Percentiles rank a stretch among this genome's conserved stretches.
Evolutionary conservation across 139 green algal species (phyloP).

Genomic region (Limnomonas spitsbergensis): DNA sequence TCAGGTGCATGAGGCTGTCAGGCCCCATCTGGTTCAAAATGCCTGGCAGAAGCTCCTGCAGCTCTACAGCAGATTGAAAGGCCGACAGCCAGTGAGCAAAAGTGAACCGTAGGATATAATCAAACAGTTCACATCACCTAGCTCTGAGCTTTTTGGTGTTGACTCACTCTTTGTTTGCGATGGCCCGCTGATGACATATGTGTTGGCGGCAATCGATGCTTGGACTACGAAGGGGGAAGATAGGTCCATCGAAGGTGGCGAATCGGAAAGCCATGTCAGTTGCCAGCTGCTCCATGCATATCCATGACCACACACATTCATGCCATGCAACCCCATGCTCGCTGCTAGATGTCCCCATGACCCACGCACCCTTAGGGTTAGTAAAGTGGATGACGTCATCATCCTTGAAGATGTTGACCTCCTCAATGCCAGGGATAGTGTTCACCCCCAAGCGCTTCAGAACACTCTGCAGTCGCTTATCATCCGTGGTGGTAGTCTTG

Average conservation of each 20-base stretch:
- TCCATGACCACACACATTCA: neutral
- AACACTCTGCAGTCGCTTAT: constrained; percentile 96
- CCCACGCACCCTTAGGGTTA: constrained; percentile 87
- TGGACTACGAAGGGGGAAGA: constrained; percentile 86
- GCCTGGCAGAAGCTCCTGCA: constrained; percentile 77
- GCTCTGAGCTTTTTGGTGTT: constrained; percentile 4
- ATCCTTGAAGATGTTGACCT: constrained; percentile 97
- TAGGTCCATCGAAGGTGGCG: too few species aligned
- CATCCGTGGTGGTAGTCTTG: constrained; percentile 93
- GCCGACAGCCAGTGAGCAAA: neutral
- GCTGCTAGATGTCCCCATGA: neutral
- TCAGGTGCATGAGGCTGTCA: constrained; percentile 76
- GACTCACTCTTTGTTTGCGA: constrained; percentile 61
- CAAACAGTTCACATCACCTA: too few species aligned
- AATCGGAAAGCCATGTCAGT: too few species aligned
- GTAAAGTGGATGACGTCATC: constrained; percentile 90
- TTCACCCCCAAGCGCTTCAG: constrained; percentile 99
- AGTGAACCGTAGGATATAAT: neutral
- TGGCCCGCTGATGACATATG: constrained; percentile 93
- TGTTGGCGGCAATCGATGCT: constrained; percentile 97
- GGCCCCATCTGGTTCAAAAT: constrained; percentile 84
- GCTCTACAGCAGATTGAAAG: constrained; percentile 42
- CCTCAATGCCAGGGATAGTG: constrained; percentile 98
- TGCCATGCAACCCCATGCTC: neutral
- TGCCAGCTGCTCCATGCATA: neutral